A percentile compares a stretch with the other conserved stretches of the same genome.
Evolutionary conservation across 164 flowering plant species (phyloP).

Genomic region (Liquidambar formosana): DNA sequence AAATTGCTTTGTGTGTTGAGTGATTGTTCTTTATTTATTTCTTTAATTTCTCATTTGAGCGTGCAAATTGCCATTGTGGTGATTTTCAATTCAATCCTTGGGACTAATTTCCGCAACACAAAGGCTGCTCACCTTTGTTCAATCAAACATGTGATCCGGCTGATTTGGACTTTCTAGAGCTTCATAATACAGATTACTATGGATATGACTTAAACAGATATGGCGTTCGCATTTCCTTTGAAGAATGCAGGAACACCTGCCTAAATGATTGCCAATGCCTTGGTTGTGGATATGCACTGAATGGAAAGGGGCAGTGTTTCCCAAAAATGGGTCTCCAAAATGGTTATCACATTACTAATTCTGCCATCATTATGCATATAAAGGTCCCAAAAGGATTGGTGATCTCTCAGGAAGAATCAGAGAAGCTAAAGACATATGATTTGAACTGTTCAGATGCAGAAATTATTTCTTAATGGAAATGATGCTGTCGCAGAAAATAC

Average conservation of each 20-base stretch:
- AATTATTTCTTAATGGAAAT: background rate
- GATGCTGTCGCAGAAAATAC: background rate
- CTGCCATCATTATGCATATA: background rate
- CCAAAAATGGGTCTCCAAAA: background rate
- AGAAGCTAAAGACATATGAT: background rate
- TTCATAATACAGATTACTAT: background rate
- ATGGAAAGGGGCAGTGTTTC: background rate
- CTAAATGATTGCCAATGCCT: background rate
- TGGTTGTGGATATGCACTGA: constrained; percentile 5
- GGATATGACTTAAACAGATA: background rate
- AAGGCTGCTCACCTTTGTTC: background rate
- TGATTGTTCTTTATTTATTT: too few species aligned
- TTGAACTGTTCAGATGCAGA: background rate
- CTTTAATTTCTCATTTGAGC: too few species aligned
- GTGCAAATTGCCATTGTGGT: too few species aligned
- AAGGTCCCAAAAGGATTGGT: constrained; percentile 1
- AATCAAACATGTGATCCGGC: background rate
- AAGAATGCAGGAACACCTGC: background rate
- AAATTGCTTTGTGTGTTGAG: too few species aligned
- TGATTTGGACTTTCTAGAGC: background rate
- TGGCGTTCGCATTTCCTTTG: background rate
- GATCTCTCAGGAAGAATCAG: background rate
- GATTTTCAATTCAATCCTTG: too few species aligned
- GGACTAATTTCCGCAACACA: too few species aligned
- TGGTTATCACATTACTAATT: background rate